Evolutionary conservation across 2,329 filamentous ascomycete species (phyloP), one percentile per base, ranked within the genome.

Genomic region (Botrytis galanthina): DNA sequence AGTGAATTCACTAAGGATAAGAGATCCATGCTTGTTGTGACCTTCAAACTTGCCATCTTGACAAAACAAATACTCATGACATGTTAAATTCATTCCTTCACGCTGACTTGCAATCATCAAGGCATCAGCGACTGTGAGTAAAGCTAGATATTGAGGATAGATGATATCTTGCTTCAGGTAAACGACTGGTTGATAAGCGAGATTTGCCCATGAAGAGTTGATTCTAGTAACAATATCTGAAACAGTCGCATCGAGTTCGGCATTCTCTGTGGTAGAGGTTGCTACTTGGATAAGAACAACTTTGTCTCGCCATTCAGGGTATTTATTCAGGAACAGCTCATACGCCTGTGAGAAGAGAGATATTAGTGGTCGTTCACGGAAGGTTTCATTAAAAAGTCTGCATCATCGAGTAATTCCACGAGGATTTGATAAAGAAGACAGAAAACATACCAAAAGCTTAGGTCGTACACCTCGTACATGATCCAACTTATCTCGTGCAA

Each of bases 31-130:
- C 82, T 93, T 95, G 84, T 94, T 94, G 73, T 90, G 85, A 3
- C 87, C 85, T 75, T 89, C 84, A 70, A 87, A 86, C 77, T 88
- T 89, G 59, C 95, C 95, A 79, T 98, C 95, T 80, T 98, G 95
- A 80, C 95, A 98, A 77, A 93, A 93, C 48, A 98, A 88, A 80
- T 94, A 98, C 81, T 98, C 95, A 81, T 98, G 96, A 9, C 93
- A 95, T 0, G 95, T 98, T 73, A 98, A 84, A 81, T 98, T 98
- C 96, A 98, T 98, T 75, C 95, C 95, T 82, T 98, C 95, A 70
- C 96, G 93, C 78, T 98, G 90, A 80, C 94, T 97, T 3, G 95
- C 97, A 79, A 98, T 96, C 89, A 98, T 96, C 68, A 98, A 85
- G 4, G 92, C 93, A 83, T 98, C 95, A 2, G 95, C 96, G 70